Evolutionary conservation across 129 eudicot species (phyloP).

Genomic region (Kitagawia praeruptora): DNA sequence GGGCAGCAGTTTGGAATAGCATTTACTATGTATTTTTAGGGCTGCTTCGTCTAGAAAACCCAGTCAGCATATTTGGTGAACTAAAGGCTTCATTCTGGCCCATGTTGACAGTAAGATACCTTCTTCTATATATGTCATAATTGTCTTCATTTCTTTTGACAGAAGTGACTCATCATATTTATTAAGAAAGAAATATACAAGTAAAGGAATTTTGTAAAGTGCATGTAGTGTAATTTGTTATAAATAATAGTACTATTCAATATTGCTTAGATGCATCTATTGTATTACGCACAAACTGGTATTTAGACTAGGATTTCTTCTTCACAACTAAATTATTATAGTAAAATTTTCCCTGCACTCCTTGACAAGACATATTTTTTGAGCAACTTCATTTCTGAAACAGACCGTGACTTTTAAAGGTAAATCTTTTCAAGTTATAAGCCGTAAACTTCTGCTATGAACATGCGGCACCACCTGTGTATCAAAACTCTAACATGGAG

Average conservation of each 20-base stretch:
- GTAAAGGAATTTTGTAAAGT: neutral
- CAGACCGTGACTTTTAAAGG: neutral
- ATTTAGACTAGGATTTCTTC: neutral
- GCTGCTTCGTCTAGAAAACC: conserved; percentile 74
- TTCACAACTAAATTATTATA: neutral
- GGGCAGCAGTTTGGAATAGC: conserved; percentile 96
- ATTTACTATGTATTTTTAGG: conserved; percentile 74
- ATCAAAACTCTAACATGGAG: neutral
- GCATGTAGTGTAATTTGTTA: neutral
- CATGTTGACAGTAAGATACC: conserved; percentile 67
- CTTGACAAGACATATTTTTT: neutral
- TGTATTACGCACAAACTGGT: neutral
- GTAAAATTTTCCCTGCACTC: neutral
- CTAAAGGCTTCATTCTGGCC: conserved; percentile 71
- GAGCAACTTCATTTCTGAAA: neutral
- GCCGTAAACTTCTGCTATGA: neutral
- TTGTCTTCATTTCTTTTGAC: neutral
- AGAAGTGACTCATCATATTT: neutral
- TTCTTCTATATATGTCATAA: neutral
- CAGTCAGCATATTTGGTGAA: conserved; percentile 47
- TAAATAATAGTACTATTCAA: neutral
- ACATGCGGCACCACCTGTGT: neutral
- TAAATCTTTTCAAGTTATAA: neutral
- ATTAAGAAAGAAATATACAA: neutral
- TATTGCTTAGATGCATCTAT: neutral